Percentiles rank a stretch among this genome's conserved stretches.
Evolutionary conservation across 345 rosid species (phyloP).

Genomic region (Boechera stricta): DNA sequence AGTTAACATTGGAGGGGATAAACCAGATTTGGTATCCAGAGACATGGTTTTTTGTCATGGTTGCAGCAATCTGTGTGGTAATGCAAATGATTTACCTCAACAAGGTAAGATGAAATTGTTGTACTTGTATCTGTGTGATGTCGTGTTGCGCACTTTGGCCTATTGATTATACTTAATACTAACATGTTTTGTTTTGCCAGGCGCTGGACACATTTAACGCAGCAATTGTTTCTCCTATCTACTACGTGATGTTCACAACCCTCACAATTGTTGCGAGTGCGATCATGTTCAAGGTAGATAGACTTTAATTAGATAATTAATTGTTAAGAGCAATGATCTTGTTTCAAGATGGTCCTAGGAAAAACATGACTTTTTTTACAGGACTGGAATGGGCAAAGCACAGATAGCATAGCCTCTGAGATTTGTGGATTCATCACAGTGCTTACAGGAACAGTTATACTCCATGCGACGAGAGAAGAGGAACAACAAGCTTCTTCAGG

Average conservation of each 20-base stretch:
- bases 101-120: slow-evolving; percentile 54
- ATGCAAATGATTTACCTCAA: slow-evolving; percentile 90
- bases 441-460: slow-evolving; percentile 81
- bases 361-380: slow-evolving; percentile 32
- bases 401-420: slow-evolving; percentile 81
- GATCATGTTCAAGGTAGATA: slow-evolving; percentile 82
- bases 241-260: slow-evolving; percentile 92
- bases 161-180: not conserved
- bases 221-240: slow-evolving; percentile 88
- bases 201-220: slow-evolving; percentile 88
- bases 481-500: slow-evolving; percentile 67
- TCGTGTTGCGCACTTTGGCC: not conserved
- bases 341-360: not conserved
- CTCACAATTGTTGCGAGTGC: slow-evolving; percentile 82
- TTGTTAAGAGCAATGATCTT: not conserved
- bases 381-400: slow-evolving; percentile 92
- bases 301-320: not conserved
- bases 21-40: slow-evolving; percentile 81
- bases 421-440: slow-evolving; percentile 91
- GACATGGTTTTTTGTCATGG: slow-evolving; percentile 91
- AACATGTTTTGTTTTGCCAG: slow-evolving; percentile 46
- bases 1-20: slow-evolving; percentile 82
- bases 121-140: not conserved
- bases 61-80: slow-evolving; percentile 81
- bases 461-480: slow-evolving; percentile 83